Percentiles rank a stretch among this genome's conserved stretches.
phyloP scores from a whole-genome alignment of 164 flowering plant species.

The Kalanchoe fedtschenkoi region DNA sequence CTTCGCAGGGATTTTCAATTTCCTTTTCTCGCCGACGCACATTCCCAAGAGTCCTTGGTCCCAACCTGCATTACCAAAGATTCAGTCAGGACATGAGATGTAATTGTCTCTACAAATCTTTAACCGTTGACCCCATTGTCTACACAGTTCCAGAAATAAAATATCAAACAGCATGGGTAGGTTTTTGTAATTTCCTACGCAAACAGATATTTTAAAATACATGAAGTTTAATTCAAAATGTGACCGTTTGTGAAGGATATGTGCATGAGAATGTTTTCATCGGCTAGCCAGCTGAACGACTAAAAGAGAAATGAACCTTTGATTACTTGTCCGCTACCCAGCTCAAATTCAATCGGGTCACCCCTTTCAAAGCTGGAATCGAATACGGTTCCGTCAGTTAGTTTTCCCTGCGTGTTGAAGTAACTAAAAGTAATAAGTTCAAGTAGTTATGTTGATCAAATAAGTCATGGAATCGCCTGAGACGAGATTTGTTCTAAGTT shows the following conservation, averaged over 20 bases:
- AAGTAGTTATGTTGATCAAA: not conserved
- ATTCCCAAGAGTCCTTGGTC: constrained; percentile 83
- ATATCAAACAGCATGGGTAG: not conserved
- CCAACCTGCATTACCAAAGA: constrained; percentile 63
- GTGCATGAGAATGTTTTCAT: too few relatives aligned
- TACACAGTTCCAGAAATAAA: not conserved
- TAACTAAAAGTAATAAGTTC: not conserved
- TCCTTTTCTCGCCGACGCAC: constrained; percentile 89
- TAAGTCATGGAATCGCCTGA: too few relatives aligned
- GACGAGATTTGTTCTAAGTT: not conserved
- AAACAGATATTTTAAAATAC: too few relatives aligned
- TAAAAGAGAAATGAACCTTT: constrained; percentile 69
- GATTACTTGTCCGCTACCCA: constrained; percentile 89
- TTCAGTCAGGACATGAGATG: not conserved
- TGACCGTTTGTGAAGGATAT: too few relatives aligned
- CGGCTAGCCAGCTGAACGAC: too few relatives aligned
- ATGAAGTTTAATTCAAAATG: too few relatives aligned
- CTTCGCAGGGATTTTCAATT: constrained; percentile 86
- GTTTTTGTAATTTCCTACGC: too few relatives aligned
- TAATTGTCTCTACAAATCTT: not conserved
- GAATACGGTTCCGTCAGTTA: constrained; percentile 93
- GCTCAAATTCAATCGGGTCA: constrained; percentile 87
- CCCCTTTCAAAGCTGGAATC: constrained; percentile 96
- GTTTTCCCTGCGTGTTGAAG: constrained; percentile 56
- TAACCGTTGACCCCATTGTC: not conserved